A percentile compares a stretch with the other conserved stretches of the same genome.
These are phyloP conservation scores for Alliaria petiolata DNA, from an alignment of 345 rosid genomes.

Conservation along the genomic window DNA sequence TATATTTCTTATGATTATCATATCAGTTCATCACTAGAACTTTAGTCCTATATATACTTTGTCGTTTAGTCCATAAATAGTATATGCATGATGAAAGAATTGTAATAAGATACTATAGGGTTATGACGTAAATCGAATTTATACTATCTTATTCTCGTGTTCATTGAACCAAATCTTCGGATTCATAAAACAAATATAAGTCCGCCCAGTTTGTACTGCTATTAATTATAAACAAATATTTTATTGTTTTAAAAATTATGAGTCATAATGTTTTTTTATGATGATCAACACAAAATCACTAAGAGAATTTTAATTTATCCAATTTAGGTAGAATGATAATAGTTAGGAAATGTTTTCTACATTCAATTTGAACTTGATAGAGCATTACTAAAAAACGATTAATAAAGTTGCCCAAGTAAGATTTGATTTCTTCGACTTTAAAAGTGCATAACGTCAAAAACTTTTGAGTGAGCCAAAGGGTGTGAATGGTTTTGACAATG, in stretches of 20 bases:
- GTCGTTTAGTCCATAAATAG: background rate
- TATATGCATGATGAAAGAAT: background rate
- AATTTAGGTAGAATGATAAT: background rate
- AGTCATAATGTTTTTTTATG: too few species aligned
- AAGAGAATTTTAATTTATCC: background rate
- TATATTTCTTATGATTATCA: background rate
- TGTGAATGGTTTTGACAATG: background rate
- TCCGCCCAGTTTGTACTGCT: too few species aligned
- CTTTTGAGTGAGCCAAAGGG: too few species aligned
- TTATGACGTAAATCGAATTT: background rate
- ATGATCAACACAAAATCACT: background rate
- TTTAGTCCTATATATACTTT: background rate
- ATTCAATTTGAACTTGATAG: background rate
- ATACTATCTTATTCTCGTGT: too few species aligned
- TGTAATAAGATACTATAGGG: background rate
- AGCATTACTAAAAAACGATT: background rate
- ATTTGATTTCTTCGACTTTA: background rate
- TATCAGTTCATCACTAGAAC: background rate
- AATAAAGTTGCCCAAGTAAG: background rate
- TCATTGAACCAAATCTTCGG: too few species aligned
- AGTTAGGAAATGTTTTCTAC: background rate
- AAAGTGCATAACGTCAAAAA: background rate
- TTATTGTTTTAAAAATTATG: too few species aligned
- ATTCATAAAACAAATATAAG: too few species aligned
- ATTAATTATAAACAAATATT: too few species aligned